Conservation (phyloP, 371 early-diverging fungal genomes). For the Apophysomyces elegans region DNA sequence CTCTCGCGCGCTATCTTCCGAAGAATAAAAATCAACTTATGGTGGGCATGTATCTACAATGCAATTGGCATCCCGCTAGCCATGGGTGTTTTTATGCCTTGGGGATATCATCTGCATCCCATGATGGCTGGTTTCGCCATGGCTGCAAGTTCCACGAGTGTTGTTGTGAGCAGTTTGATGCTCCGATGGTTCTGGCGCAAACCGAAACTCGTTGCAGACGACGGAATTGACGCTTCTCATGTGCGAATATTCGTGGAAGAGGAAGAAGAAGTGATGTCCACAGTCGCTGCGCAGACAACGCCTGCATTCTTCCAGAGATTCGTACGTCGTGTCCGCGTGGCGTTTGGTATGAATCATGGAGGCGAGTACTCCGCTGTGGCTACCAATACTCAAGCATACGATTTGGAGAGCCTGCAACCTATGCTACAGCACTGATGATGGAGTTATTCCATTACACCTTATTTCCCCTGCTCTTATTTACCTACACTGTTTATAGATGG, state of each 20-base stretch:
- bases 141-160: slow-evolving; percentile 93
- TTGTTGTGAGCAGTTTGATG: slow-evolving; percentile 86
- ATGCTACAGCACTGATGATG: not conserved
- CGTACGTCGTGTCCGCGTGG: not conserved
- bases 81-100: slow-evolving; percentile 90
- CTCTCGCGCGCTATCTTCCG: slow-evolving; percentile 83
- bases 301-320: not conserved
- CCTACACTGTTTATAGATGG: slow-evolving; percentile 7
- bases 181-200: slow-evolving; percentile 71
- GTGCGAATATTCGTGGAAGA: not conserved
- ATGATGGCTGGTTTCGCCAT: slow-evolving; percentile 95
- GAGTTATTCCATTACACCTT: not conserved
- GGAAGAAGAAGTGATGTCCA: not conserved
- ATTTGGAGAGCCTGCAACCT: slow-evolving; percentile 18
- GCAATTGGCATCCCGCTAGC: slow-evolving; percentile 91
- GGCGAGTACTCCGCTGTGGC: slow-evolving; percentile 21
- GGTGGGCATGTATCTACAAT: slow-evolving; percentile 93
- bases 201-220: slow-evolving; percentile 36
- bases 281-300: not conserved
- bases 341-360: not conserved
- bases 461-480: slow-evolving; percentile 1
- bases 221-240: not conserved
- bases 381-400: slow-evolving; percentile 11
- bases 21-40: slow-evolving; percentile 82
- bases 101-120: slow-evolving; percentile 84